Base-by-base conservation (phyloP, 345 rosid genomes). In the Tarenaya hassleriana region DNA sequence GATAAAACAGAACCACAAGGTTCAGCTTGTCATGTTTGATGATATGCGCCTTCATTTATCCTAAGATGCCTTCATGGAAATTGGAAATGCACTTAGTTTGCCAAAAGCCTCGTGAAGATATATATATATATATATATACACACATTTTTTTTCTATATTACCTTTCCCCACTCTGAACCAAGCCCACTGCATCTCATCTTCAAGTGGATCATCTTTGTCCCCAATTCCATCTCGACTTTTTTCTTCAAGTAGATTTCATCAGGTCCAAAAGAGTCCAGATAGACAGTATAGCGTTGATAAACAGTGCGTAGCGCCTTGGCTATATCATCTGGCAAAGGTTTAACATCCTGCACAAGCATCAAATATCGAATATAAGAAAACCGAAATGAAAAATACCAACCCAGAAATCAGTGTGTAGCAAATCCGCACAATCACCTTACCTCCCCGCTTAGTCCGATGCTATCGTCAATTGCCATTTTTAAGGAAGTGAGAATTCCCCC, bases 141-240 rank as follows among this genome's bases (percentile, higher is more conserved):
- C n/a, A n/a, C n/a, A n/a, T n/a, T n/a, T n/a, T n/a, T n/a, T n/a
- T n/a, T n/a, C n/a, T n/a, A n/a, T n/a, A 40, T 18, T 77, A 91
- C 96, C 94, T 92, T 87, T 56, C 95, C 92, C 98, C 98, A 92
- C 58, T 83, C 86, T 10, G 95, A 62, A 57, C 74, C 84, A 56
- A 88, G 94, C 50, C 89, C 88, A 10, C 86, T 67, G 68, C 94
- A 84, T 73, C 98, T 84, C 96, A 92, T 92, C 89, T 92, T 92
- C 66, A 92, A 65, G 84, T 75, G 80, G 53, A 92, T 92, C 96
- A 92, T 84, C 77, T 78, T 88, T 33, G 96, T 75, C 16, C 96
- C 98, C 75, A 92, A 71, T 64, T 92, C 95, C 20, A 62, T 79
- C 86, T 84, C 98, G 21, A 88, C 94, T 68, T 92, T 92, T 83